These are phyloP conservation scores for Fraxinus floribunda DNA, from an alignment of 305 asterid species.

Conservation along the genomic window DNA sequence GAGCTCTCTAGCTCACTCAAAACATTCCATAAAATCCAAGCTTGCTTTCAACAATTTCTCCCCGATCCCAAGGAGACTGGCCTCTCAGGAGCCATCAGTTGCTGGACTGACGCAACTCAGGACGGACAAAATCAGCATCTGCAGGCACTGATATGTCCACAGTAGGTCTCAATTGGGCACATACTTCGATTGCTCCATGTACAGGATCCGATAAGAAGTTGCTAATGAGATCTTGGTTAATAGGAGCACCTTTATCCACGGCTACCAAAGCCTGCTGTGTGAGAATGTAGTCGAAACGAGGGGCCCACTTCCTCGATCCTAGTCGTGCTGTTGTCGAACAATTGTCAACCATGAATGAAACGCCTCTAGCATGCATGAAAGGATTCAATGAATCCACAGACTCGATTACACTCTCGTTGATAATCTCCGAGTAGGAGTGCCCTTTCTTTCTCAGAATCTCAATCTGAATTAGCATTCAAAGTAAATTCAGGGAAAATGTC, in stretches of 20 bases:
- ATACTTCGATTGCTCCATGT: conserved; percentile 79
- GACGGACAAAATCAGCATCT: conserved; percentile 95
- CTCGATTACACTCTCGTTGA: conserved; percentile 87
- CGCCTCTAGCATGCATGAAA: conserved; percentile 96
- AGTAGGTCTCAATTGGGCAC: conserved; percentile 88
- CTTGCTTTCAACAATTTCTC: neutral
- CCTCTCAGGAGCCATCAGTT: conserved; percentile 31
- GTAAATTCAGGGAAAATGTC: neutral
- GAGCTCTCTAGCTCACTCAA: neutral
- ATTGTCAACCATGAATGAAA: conserved; percentile 96
- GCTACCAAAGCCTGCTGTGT: conserved; percentile 93
- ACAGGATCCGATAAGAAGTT: conserved; percentile 84
- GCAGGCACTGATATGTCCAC: conserved; percentile 90
- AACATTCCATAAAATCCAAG: neutral
- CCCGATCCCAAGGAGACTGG: neutral
- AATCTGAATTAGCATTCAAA: conserved; percentile 45
- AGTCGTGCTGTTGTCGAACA: conserved; percentile 92
- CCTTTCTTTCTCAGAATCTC: conserved; percentile 94
- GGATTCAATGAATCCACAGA: conserved; percentile 94
- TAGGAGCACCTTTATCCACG: conserved; percentile 59
- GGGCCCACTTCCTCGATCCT: conserved; percentile 97
- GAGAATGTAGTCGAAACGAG: conserved; percentile 79
- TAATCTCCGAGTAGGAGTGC: conserved; percentile 91
- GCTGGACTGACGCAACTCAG: conserved; percentile 66
- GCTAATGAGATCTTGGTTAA: conserved; percentile 78